Percentiles rank a stretch among this genome's conserved stretches.
Evolutionary conservation across 495 filamentous ascomycete species (phyloP).

Genomic region (Amphirosellinia nigrospora): DNA sequence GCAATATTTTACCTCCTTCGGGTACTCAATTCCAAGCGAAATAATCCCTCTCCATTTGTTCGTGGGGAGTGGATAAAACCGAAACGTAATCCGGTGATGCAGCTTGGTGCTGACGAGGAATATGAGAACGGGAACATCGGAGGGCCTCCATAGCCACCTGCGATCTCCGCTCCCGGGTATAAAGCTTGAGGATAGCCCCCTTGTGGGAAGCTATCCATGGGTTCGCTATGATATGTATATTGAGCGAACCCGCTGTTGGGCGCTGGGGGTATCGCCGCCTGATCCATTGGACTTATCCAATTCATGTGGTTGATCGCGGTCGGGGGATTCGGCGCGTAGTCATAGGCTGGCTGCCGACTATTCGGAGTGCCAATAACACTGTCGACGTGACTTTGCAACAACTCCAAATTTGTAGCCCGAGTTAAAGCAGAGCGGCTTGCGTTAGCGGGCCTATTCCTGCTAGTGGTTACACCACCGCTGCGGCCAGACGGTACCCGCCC

Average conservation of each 20-base stretch:
- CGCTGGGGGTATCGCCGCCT: not conserved
- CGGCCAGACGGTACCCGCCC: constrained; percentile 30
- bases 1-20: too few relatives aligned
- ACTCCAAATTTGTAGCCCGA: not conserved
- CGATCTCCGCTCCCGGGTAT: not conserved
- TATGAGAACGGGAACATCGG: not conserved
- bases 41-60: not conserved
- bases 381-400: not conserved
- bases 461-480: constrained; percentile 27
- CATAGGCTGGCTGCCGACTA: not conserved
- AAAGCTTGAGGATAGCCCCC: not conserved
- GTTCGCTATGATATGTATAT: not conserved
- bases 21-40: not conserved
- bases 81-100: not conserved
- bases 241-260: not conserved
- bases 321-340: not conserved
- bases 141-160: not conserved
- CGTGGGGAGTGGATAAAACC: not conserved
- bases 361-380: not conserved
- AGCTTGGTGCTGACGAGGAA: not conserved
- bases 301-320: not conserved
- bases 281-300: not conserved
- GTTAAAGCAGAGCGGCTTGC: constrained; percentile 12
- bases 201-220: not conserved
- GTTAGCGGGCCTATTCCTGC: constrained; percentile 28